These are phyloP conservation scores for Geotrichum histeridarum DNA, from an alignment of 1,139 yeast species.

Conservation along the genomic window DNA sequence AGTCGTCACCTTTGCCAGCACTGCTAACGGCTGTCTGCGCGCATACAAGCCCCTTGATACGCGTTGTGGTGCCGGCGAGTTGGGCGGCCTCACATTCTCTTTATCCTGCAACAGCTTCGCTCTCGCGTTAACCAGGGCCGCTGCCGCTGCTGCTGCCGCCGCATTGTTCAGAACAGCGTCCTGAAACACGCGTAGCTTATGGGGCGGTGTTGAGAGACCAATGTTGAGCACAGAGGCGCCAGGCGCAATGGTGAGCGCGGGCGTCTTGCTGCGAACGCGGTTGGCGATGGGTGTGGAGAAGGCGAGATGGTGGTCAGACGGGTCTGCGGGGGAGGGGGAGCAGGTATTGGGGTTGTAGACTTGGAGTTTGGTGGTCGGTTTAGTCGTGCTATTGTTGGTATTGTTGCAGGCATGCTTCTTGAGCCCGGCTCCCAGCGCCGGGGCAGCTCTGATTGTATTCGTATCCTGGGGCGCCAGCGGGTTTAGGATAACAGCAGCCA, in stretches of 20 bases:
- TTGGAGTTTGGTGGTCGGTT: neutral
- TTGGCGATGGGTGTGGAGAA: neutral
- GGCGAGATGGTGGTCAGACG: neutral
- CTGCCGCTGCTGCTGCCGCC: neutral
- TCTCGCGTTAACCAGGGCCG: constrained; percentile 15
- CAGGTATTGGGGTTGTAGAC: neutral
- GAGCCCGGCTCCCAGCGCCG: neutral
- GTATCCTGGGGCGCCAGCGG: neutral
- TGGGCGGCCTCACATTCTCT: constrained; percentile 13
- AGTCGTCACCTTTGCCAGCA: neutral
- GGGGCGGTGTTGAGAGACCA: constrained; percentile 5
- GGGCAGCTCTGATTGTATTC: neutral
- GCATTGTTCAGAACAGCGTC: neutral
- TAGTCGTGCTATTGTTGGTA: neutral
- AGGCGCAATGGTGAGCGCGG: no score
- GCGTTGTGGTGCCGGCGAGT: constrained; percentile 1
- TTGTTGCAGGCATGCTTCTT: neutral
- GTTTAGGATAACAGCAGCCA: neutral
- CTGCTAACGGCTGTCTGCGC: neutral
- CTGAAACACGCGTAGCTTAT: neutral
- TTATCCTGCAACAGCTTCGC: constrained; percentile 12
- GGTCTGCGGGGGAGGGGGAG: neutral
- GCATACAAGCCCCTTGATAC: neutral
- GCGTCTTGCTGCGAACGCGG: neutral
- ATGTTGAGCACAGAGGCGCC: neutral